These are phyloP conservation scores for Kazachstania sp. DNA, from an alignment of 1,139 yeast species.

Conservation along the genomic window DNA sequence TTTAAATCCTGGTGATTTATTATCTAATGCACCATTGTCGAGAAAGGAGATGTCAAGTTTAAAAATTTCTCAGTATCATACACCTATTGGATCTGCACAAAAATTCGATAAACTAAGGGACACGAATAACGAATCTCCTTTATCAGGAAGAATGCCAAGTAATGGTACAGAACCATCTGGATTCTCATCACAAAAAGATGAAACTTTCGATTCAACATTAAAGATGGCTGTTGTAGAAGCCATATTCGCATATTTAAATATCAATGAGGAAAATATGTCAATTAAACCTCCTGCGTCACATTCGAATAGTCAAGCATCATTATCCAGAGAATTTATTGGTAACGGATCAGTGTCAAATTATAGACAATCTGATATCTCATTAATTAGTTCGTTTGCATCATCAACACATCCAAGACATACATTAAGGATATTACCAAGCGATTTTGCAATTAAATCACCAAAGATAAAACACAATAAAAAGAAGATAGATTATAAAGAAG, in stretches of 20 bases:
- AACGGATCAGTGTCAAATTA: neutral
- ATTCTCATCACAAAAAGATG: conserved; percentile 40
- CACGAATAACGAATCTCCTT: neutral
- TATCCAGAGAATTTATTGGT: neutral
- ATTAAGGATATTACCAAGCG: conserved; percentile 24
- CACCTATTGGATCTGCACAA: neutral
- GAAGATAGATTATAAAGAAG: conserved; percentile 18
- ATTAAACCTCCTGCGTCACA: conserved; percentile 10
- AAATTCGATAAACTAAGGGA: neutral
- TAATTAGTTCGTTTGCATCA: conserved; percentile 13
- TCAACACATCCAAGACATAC: conserved; percentile 14
- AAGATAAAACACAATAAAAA: conserved; percentile 10
- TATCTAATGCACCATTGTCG: conserved; percentile 74
- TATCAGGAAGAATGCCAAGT: neutral
- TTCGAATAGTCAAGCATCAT: neutral
- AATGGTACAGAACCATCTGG: neutral
- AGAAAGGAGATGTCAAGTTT: conserved; percentile 34
- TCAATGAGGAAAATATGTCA: conserved; percentile 39
- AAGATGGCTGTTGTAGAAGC: conserved; percentile 68
- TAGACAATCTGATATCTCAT: conserved; percentile 12
- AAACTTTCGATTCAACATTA: conserved; percentile 65
- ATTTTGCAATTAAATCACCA: conserved; percentile 17
- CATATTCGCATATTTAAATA: conserved; percentile 64
- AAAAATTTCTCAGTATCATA: neutral
- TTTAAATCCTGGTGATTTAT: conserved; percentile 73